Conservation (phyloP, 202 grass and related monocot genomes). For the Miscanthus sacchariflorus region DNA sequence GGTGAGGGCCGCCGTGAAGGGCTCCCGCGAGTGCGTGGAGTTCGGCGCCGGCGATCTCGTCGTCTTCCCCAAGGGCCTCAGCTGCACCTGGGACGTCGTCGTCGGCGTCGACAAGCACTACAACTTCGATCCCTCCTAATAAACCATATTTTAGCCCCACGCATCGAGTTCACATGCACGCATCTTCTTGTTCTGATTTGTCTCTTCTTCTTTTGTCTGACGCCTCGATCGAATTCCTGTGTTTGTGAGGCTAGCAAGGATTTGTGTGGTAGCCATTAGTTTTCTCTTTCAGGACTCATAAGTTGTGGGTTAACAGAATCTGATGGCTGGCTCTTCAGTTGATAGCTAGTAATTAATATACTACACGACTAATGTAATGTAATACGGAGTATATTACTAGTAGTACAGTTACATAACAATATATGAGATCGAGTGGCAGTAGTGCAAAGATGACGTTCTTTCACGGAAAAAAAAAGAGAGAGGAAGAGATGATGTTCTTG, state of each 20-base stretch:
- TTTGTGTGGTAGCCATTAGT: slow-evolving; percentile 4
- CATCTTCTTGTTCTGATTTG: neutral
- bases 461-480: neutral
- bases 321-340: neutral
- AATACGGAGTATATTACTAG: neutral
- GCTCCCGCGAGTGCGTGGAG: slow-evolving; percentile 72
- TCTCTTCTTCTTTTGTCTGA: neutral
- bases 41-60: slow-evolving; percentile 95
- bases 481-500: neutral
- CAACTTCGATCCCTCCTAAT: slow-evolving; percentile 88
- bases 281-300: slow-evolving; percentile 9
- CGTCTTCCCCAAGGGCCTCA: slow-evolving; percentile 84
- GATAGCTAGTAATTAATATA: neutral
- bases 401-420: neutral
- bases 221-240: neutral
- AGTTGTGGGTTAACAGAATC: neutral
- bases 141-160: neutral
- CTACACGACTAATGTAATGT: neutral
- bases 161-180: no score
- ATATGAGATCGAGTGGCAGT: neutral
- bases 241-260: neutral
- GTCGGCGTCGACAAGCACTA: slow-evolving; percentile 92
- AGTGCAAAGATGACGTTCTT: neutral
- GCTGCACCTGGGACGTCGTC: slow-evolving; percentile 94
- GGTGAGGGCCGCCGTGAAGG: slow-evolving; percentile 77